A percentile compares a stretch with the other conserved stretches of the same genome.
These are phyloP conservation scores for Rhodofomes roseus DNA, from an alignment of 1,284 basidiomycete species.

Conservation along the genomic window DNA sequence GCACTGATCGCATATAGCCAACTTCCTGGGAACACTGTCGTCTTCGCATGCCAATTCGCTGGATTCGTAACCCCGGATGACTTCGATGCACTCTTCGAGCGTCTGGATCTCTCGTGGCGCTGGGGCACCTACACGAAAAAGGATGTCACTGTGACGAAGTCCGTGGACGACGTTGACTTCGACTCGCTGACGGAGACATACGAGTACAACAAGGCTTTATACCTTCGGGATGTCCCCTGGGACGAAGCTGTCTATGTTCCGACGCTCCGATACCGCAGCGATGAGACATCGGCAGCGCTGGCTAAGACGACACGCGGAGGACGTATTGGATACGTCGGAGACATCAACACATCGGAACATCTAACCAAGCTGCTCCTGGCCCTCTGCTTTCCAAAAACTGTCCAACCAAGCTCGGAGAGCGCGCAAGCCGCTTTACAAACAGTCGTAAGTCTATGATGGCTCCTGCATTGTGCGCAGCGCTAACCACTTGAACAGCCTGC, in stretches of 20 bases:
- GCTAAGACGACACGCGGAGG: not conserved
- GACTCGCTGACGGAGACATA: slow-evolving; percentile 1
- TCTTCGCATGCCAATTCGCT: slow-evolving; percentile 12
- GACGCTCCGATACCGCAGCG: not conserved
- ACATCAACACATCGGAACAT: not conserved
- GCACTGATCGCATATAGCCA: slow-evolving; percentile 8
- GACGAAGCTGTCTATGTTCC: slow-evolving; percentile 7
- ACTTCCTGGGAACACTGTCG: slow-evolving; percentile 7
- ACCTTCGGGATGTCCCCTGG: slow-evolving; percentile 1
- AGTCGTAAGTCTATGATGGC: too few species aligned
- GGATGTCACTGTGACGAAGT: slow-evolving; percentile 3
- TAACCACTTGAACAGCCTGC: too few species aligned
- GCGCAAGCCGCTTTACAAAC: too few species aligned
- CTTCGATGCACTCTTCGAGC: slow-evolving; percentile 5
- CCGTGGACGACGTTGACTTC: slow-evolving; percentile 14
- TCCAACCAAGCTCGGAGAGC: too few species aligned
- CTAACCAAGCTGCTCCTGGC: not conserved
- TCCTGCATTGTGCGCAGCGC: too few species aligned
- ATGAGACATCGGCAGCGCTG: slow-evolving; percentile 7
- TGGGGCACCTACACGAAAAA: not conserved
- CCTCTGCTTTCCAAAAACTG: not conserved
- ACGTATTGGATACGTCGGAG: slow-evolving; percentile 14
- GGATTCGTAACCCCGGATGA: not conserved
- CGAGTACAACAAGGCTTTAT: not conserved
- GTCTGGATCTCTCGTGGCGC: slow-evolving; percentile 10